phyloP scores from a whole-genome alignment of 768 basidiomycete species.

The Kwoniella shandongensis region DNA sequence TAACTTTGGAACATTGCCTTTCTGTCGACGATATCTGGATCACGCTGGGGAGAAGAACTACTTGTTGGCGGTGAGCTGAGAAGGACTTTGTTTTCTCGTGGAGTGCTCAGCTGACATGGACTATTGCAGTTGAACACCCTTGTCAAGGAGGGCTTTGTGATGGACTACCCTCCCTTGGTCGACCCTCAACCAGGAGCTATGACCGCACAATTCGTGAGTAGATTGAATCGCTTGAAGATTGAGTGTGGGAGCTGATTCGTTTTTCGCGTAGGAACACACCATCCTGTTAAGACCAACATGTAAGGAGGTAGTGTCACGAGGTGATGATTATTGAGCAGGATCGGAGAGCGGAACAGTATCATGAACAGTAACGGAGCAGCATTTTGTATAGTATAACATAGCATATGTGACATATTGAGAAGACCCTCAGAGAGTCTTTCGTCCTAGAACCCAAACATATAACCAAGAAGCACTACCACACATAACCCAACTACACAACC shows the following conservation, averaged over 20 bases:
- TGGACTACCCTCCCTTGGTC: conserved; percentile 87
- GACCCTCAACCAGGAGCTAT: conserved; percentile 72
- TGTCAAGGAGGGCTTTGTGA: conserved; percentile 81
- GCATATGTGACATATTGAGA: conserved; percentile 6
- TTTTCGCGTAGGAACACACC: conserved; percentile 55
- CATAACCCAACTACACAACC: conserved; percentile 86
- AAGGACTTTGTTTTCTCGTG: neutral
- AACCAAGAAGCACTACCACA: conserved; percentile 64
- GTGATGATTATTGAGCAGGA: conserved; percentile 55
- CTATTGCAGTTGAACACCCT: conserved; percentile 74
- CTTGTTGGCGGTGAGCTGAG: conserved; percentile 68
- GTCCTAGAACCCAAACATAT: conserved; percentile 53
- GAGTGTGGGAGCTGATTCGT: no score
- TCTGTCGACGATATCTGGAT: conserved; percentile 92
- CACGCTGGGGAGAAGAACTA: conserved; percentile 89
- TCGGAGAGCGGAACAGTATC: neutral
- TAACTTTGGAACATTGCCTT: conserved; percentile 93
- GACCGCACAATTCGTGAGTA: conserved; percentile 73
- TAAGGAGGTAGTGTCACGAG: conserved; percentile 58
- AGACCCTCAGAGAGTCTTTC: no score
- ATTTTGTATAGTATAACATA: conserved; percentile 8
- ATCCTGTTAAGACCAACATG: conserved; percentile 57
- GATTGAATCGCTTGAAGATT: neutral
- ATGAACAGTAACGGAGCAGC: neutral
- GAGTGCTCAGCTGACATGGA: neutral